A percentile compares a stretch with the other conserved stretches of the same genome.
Conservation (phyloP, 192 early-diverging fungal species). For the Pilaira anomala region DNA sequence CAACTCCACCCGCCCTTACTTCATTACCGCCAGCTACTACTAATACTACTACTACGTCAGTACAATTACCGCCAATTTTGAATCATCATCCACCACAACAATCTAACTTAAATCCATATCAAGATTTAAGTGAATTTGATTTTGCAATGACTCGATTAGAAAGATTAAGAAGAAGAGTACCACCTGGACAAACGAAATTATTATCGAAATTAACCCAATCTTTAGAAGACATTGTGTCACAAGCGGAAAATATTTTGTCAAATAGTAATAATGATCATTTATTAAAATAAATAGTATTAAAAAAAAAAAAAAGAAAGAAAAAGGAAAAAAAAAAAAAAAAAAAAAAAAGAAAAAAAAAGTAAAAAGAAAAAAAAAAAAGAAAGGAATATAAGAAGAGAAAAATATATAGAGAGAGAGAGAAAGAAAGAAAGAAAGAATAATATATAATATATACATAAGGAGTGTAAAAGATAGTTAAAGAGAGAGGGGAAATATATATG, state of each 20-base stretch:
- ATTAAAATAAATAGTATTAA: not conserved
- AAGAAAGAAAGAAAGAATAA: not conserved
- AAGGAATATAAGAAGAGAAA: not conserved
- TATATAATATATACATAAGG: conserved; percentile 1
- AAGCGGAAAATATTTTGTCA: conserved; percentile 16
- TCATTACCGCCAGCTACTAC: too few species aligned
- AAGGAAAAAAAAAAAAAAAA: conserved; percentile 5
- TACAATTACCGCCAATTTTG: not conserved
- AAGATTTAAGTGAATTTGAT: conserved; percentile 6
- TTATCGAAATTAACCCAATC: conserved; percentile 6
- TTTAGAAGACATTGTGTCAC: conserved; percentile 3
- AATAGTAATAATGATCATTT: not conserved
- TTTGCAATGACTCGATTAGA: conserved; percentile 7
- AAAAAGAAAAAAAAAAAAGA: not conserved
- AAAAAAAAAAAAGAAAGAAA: not conserved
- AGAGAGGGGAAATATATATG: not conserved
- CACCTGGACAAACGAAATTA: not conserved
- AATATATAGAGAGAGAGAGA: conserved; percentile 3
- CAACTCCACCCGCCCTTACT: not conserved
- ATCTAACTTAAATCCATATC: not conserved
- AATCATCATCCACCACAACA: not conserved
- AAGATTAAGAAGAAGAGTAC: conserved; percentile 6
- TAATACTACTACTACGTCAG: not conserved
- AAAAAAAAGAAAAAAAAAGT: not conserved
- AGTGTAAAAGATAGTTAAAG: not conserved